Evolutionary conservation across 1,284 basidiomycete genomes (phyloP).

Genomic region (Leccinum huronense): DNA sequence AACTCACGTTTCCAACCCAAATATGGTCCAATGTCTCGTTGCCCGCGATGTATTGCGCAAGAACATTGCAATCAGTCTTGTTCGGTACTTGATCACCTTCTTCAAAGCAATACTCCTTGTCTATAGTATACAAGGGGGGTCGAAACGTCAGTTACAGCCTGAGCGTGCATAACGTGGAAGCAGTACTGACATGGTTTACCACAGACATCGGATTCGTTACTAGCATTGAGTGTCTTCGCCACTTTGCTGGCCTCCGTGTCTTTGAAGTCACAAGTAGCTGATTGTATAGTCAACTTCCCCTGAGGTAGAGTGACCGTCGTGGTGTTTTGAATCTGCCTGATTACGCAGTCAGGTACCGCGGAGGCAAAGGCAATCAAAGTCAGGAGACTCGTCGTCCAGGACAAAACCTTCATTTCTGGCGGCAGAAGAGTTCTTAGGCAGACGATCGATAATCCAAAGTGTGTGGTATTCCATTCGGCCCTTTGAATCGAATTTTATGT

Average conservation of each 20-base stretch:
- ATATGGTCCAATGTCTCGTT: background rate
- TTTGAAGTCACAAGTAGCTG: background rate
- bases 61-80: background rate
- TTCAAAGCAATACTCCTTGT: background rate
- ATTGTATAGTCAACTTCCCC: background rate
- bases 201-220: background rate
- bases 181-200: background rate
- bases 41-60: background rate
- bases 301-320: background rate
- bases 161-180: background rate
- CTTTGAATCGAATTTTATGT: background rate
- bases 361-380: background rate
- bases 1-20: background rate
- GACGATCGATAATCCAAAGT: background rate
- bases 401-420: background rate
- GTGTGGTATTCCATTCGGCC: background rate
- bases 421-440: background rate
- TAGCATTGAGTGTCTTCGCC: background rate
- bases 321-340: background rate
- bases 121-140: background rate
- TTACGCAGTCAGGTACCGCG: background rate
- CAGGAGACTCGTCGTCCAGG: background rate
- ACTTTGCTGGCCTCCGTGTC: background rate
- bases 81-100: background rate
- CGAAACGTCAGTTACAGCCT: background rate